Base-by-base conservation (phyloP, 768 basidiomycete species). In the Gloeostereum incarnatum region DNA sequence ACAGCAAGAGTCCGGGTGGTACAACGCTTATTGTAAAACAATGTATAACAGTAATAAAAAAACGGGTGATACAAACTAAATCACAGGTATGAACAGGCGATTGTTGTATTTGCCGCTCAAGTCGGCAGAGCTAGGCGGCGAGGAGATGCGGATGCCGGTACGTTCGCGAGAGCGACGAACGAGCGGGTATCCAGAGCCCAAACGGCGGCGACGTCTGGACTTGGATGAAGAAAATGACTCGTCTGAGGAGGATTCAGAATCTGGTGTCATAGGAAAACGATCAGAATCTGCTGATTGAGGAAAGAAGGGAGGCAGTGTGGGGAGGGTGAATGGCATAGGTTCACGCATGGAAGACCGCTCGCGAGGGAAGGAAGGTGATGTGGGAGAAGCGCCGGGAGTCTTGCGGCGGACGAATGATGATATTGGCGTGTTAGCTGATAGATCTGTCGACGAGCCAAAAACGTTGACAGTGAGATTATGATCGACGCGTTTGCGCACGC, bases 351-450 rank as follows among this genome's bases (percentile, higher is more conserved):
- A 63, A 51, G 56, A 55, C 49, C 56, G 56, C 49, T 64, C 65
- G 35, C 58, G 68, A 38, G 71, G 63, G 54, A 83, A 84, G 8
- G 72, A 71, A 9, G 81, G 73, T 2, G 78, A 75, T 11, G 74
- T 77, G 0, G 84, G 83, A 8, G 85, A 84, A 26, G 73, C 68
- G 41, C 77, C 75, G 20, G 85, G 84, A 1, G 83, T 84, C 59
- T 78, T 83, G 44, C 85, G 77, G 45, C 86, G 82, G 30, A 83
- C 78, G 42, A 81, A 88, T 26, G 73, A 70, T 19, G 86, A 89
- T 39, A 89, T 88, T 38, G 86, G 86, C 10, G 79, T 84, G 50
- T 74, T 73, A 26, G 73, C 78, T 21, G 72, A 59, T 14, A 76
- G 58, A 52, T 80, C 76, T 42, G 61, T 59, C 18, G 57, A 60